These are phyloP conservation scores for Dictyostelium purpureum DNA, from an alignment of 78 protist genomes.

Conservation along the genomic window DNA sequence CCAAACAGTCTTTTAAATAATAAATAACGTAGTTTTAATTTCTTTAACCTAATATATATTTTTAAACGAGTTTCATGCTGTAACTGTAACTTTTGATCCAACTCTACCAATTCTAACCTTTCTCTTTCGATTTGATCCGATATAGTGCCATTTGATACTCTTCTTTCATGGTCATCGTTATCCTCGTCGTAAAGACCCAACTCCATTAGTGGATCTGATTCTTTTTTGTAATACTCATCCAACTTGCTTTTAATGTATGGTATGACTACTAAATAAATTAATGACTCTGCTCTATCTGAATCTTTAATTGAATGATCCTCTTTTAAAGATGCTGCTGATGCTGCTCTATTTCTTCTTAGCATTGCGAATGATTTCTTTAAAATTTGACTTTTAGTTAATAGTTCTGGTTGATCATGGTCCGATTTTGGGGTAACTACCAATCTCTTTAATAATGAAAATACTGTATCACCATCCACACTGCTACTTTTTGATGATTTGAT, in stretches of 20 bases:
- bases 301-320: background rate
- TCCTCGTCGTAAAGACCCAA: constrained; percentile 18
- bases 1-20: background rate
- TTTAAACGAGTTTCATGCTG: background rate
- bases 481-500: background rate
- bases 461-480: background rate
- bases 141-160: no score
- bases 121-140: background rate
- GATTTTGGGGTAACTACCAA: background rate
- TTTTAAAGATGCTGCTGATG: constrained; percentile 6
- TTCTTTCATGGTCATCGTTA: background rate
- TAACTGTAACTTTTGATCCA: background rate
- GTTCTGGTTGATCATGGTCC: background rate
- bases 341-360: constrained; percentile 5
- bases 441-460: background rate
- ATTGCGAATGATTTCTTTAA: constrained; percentile 11
- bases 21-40: background rate
- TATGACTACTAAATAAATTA: constrained; percentile 31
- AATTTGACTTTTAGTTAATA: background rate
- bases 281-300: constrained; percentile 19
- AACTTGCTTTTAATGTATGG: constrained; percentile 73
- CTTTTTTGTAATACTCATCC: constrained; percentile 67
- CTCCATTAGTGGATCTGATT: constrained; percentile 56
- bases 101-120: background rate
- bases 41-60: background rate